Evolutionary conservation across 2,329 filamentous ascomycete genomes (phyloP), one percentile per base, ranked within the genome.

Genomic region (Xylariaceae sp.): DNA sequence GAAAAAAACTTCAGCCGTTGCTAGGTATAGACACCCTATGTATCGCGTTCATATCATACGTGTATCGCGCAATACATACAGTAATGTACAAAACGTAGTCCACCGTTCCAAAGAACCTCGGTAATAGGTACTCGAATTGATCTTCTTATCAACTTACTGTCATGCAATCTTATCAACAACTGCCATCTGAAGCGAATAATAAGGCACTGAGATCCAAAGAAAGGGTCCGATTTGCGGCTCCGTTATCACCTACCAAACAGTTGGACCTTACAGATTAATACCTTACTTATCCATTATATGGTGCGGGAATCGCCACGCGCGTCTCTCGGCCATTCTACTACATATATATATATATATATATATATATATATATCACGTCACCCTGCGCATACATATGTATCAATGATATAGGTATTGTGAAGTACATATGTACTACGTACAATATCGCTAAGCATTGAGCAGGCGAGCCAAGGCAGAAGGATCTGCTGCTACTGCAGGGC

Each of bases 201-300:
- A n/a, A 29, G 26, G 26, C 26, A 29, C 10, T 29, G 26, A 29
- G 5, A 29, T 37, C 19, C 21, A 42, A 45, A 19, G 9, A 42
- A 54, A 56, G 56, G 51, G 47, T 56, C 59, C 55, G 55, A 53
- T 61, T 56, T 58, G 59, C 59, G 55, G 55, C 59, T 61, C 59
- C 59, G 43, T 56, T 47, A 20, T 43, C 47, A 37, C n/a, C n/a
- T n/a, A n/a, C n/a, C n/a, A n/a, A n/a, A n/a, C 47, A 48, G 47
- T 49, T 42, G 40, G 54, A 53, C 55, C 55, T 46, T 59, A 50
- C 55, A 59, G 55, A 46, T 51, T 50, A 42, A 32, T 26, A 44
- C 21, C 43, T n/a, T n/a, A n/a, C 50, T 45, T 56, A 44, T 51
- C 44, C 44, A 41, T 16, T 20, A 52, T 50, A 37, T n/a, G 21